Base-by-base conservation (phyloP, 2,329 filamentous ascomycete genomes). In the Parasarocladium wereldwijsianum region DNA sequence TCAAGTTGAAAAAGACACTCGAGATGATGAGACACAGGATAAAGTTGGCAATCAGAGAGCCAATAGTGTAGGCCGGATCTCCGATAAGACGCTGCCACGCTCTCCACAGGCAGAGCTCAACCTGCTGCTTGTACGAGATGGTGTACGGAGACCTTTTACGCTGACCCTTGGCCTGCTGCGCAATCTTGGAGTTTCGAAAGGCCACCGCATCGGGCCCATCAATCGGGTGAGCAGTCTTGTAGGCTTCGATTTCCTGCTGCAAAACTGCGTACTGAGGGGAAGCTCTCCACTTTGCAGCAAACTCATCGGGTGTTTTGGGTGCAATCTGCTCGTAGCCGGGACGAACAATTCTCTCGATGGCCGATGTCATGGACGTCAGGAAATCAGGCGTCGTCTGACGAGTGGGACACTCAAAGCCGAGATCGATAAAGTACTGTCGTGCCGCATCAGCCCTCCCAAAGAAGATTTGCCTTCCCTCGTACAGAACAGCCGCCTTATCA, bases 1-100 rank as follows among this genome's bases (percentile, higher is more conserved):
- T 50, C n/a, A 92, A 55, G 49, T 92, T 78, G 61, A 70, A 93
- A 55, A 90, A 93, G 40, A 93, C 76, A 38, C 75, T 78, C 31
- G 77, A 56, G 36, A 93, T 71, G 46, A 93, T 78, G 38, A 93
- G 61, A 33, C 79, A 66, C 70, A 87, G 79, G 40, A 70, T 55
- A 26, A 75, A 67, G 52, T 93, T 92, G 39, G 74, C 79, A 32
- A 84, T 57, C 13, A 76, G 62, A 34, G 73, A 64, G 20, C 70
- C 72, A 14, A 86, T 40, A 1, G 79, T 82, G 41, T 90, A 58
- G 44, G 69, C 78, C 13, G 80, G 76, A 46, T 94, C 86, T 31
- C 79, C 81, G 32, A 61, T 64, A 6, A 93, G 62, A 31, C 86
- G 73, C 44, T 73, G 70, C 58, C 77, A 90, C 8, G 83, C 84